These are phyloP conservation scores for Boletus subcaerulescens DNA, from an alignment of 768 basidiomycete genomes.

Conservation along the genomic window DNA sequence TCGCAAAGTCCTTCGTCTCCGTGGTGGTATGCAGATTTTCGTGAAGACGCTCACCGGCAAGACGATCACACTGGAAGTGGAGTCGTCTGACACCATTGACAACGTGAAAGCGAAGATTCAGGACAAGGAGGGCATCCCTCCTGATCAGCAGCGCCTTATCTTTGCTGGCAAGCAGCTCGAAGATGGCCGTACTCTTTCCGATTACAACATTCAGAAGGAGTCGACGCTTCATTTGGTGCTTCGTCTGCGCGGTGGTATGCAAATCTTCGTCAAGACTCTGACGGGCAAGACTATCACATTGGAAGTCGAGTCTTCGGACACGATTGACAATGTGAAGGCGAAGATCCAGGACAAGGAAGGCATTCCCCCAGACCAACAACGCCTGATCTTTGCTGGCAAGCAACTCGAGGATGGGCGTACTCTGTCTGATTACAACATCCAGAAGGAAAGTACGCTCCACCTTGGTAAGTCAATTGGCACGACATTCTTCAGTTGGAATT, in stretches of 20 bases:
- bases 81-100: conserved; percentile 91
- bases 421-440: conserved; percentile 74
- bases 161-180: conserved; percentile 95
- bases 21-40: conserved; percentile 91
- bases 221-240: conserved; percentile 74
- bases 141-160: conserved; percentile 86
- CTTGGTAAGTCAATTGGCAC: conserved; percentile 34
- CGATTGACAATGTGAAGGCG: conserved; percentile 73
- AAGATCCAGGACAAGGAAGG: conserved; percentile 83
- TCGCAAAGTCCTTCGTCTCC: conserved; percentile 65
- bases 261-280: conserved; percentile 68
- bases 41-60: conserved; percentile 88
- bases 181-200: conserved; percentile 84
- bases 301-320: conserved; percentile 74
- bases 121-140: conserved; percentile 78
- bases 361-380: conserved; percentile 75
- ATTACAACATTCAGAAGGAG: conserved; percentile 85
- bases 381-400: conserved; percentile 79
- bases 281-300: conserved; percentile 77
- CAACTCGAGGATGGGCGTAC: conserved; percentile 78
- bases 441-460: conserved; percentile 72
- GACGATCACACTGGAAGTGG: conserved; percentile 91
- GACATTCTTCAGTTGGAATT: fast-evolving
- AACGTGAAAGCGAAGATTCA: conserved; percentile 84
- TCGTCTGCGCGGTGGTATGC: conserved; percentile 70